Evolutionary conservation across 2,329 filamentous ascomycete species (phyloP), one percentile per base, ranked within the genome.

Genomic region (Paecilomyces sp.): DNA sequence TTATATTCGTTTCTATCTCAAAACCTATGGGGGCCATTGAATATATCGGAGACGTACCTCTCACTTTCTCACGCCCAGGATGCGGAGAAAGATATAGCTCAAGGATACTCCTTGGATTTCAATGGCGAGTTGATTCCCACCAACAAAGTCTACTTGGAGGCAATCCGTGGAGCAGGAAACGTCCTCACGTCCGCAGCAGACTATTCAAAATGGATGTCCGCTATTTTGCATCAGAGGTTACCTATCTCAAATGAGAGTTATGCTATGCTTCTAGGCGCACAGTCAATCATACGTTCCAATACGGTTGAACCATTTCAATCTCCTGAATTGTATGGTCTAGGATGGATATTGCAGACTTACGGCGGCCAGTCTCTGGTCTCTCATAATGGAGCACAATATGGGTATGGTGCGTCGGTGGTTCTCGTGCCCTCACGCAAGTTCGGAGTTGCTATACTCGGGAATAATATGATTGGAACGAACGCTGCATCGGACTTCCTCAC

Each of bases 201-300:
- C 62, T 78, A 75, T 62, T 68, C 73, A 11, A 78, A 76, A 63
- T 86, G 82, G 83, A 63, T 84, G 3, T 71, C 72, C 50, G 79
- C 77, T 22, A 70, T 84, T 47, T 56, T 60, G 12, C 34, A 62
- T 41, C 58, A 30, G 30, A 51, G 53, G 41, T 24, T 18, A 28
- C 61, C 47, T 24, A 60, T 54, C 34, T 67, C 54, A 47, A 57
- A 33, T 58, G 58, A 30, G 15, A 58, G 55, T 3, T 60, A 60
- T 55, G 31, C 55, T n/a, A 53, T 55, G 13, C 31, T 62, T 30
- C 25, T 57, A 47, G 56, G 60, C 18, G 60, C 47, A 2, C 58
- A 60, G 54, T 58, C 36, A 28, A 56, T 62, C 13, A n/a, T 30
- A 9, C 9, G 30, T 15, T 1, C 54, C 13, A 33, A 25, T 30